Evolutionary conservation across 2,329 filamentous ascomycete genomes (phyloP).

Genomic region (Trichophyton rubrum): DNA sequence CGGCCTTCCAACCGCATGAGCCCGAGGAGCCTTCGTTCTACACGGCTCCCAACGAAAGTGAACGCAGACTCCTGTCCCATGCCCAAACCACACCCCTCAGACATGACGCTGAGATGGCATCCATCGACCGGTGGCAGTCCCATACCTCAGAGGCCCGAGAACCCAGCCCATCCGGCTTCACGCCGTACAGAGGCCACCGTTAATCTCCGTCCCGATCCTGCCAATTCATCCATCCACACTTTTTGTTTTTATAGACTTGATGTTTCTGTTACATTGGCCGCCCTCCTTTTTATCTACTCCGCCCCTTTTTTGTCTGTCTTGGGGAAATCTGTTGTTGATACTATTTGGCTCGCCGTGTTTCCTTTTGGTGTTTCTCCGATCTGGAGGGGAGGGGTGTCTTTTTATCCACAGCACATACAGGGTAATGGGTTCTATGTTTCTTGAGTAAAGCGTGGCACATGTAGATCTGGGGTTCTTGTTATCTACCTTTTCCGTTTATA

Average conservation of each 20-base stretch:
- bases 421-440: neutral
- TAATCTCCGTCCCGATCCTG: neutral
- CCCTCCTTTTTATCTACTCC: too few species aligned
- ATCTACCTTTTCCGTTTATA: neutral
- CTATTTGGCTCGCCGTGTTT: neutral
- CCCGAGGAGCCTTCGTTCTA: constrained; percentile 21
- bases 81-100: constrained; percentile 18
- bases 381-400: neutral
- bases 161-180: constrained; percentile 12
- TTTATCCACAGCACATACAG: neutral
- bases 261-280: neutral
- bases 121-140: constrained; percentile 26
- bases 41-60: constrained; percentile 28
- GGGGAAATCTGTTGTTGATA: neutral
- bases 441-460: neutral
- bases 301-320: neutral
- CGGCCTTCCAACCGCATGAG: constrained; percentile 26
- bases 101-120: constrained; percentile 11
- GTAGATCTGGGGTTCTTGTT: neutral
- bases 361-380: neutral
- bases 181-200: constrained; percentile 10
- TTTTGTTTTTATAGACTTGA: neutral
- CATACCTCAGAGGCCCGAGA: constrained; percentile 10
- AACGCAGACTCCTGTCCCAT: constrained; percentile 26
- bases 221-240: neutral